Base-by-base conservation (phyloP, 2,329 filamentous ascomycete genomes). In the Xylariomycetidae sp. region DNA sequence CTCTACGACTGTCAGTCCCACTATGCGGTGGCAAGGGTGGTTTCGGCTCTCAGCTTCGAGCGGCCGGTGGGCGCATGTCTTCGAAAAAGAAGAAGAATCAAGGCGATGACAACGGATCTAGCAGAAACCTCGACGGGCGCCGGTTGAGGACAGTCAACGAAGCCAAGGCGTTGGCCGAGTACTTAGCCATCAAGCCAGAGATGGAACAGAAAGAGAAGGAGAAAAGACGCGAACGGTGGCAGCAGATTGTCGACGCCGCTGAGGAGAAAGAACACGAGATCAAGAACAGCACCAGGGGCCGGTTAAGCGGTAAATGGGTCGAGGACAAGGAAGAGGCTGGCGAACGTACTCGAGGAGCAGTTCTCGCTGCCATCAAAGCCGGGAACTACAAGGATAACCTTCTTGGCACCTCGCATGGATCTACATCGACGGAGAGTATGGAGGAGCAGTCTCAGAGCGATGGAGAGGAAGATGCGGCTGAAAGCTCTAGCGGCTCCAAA, bases 171-270 rank as follows among this genome's bases (percentile, higher is more conserved):
- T 70, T 98, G 14, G 92, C 94, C 0, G 89, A 97, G 58, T 97
- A 96, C 53, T 74, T 97, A 2, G 88, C 89, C 3, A 85, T 94
- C 47, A 96, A 97, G 58, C 92, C 94, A 0, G 90, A 96, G 41
- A 96, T 98, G 90, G 92, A 96, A 44, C 81, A 83, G 61, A 87
- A 87, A 56, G 88, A 97, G 58, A 90, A 88, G 53, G 89, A 96
- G 56, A 83, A 85, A 61, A 77, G 88, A 30, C 75, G 85, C 28
- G 80, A 85, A 59, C 70, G 89, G 30, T 95, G 88, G 88, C 82
- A 95, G 58, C 77, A 89, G 53, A 84, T 97, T 35, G 83, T 97
- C 10, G 85, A 90, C 30, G 72, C 82, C 38, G 82, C 92, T 0
- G 90, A 97, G 58, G 75, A 80, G 41, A 83, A 81, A 48, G 84